Evolutionary conservation across 2,329 filamentous ascomycete genomes (phyloP).

Genomic region (Lojkania enalia): DNA sequence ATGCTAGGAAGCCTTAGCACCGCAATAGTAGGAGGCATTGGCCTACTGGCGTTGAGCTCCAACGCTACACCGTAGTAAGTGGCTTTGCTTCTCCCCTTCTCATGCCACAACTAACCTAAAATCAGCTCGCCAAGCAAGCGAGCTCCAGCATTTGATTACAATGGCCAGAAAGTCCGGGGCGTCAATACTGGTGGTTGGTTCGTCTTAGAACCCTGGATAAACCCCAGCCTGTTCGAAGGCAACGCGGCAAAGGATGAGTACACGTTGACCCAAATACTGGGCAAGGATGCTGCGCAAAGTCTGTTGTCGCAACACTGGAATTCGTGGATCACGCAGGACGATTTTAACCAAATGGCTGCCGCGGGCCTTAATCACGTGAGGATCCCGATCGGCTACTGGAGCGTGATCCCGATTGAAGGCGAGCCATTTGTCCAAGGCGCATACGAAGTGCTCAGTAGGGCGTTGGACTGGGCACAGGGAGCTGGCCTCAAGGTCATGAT

Average conservation of each 20-base stretch:
- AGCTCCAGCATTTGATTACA: slow-evolving; percentile 56
- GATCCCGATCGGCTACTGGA: slow-evolving; percentile 70
- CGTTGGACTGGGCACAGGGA: slow-evolving; percentile 61
- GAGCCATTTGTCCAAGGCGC: slow-evolving; percentile 68
- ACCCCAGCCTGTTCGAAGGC: slow-evolving; percentile 62
- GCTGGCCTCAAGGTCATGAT: slow-evolving; percentile 66
- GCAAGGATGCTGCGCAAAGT: slow-evolving; percentile 52
- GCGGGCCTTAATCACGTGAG: slow-evolving; percentile 65
- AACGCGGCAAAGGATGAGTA: slow-evolving; percentile 61
- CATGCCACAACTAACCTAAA: slow-evolving; percentile 13
- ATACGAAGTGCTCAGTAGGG: slow-evolving; percentile 59
- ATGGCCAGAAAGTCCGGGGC: slow-evolving; percentile 60
- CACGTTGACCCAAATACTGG: slow-evolving; percentile 55
- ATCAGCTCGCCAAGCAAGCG: slow-evolving; percentile 29
- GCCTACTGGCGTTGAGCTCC: slow-evolving; percentile 35
- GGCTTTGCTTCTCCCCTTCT: too few relatives aligned
- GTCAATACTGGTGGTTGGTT: slow-evolving; percentile 70
- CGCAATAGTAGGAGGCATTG: slow-evolving; percentile 24
- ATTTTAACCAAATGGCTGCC: slow-evolving; percentile 59
- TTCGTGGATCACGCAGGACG: slow-evolving; percentile 58
- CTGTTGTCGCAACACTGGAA: slow-evolving; percentile 61
- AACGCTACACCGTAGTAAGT: slow-evolving; percentile 38
- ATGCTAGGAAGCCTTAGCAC: slow-evolving; percentile 35
- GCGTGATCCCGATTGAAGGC: slow-evolving; percentile 54
- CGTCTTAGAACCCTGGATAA: slow-evolving; percentile 67